Base-by-base conservation (phyloP, 208 protist species). In the Trypanosoma theileri region DNA sequence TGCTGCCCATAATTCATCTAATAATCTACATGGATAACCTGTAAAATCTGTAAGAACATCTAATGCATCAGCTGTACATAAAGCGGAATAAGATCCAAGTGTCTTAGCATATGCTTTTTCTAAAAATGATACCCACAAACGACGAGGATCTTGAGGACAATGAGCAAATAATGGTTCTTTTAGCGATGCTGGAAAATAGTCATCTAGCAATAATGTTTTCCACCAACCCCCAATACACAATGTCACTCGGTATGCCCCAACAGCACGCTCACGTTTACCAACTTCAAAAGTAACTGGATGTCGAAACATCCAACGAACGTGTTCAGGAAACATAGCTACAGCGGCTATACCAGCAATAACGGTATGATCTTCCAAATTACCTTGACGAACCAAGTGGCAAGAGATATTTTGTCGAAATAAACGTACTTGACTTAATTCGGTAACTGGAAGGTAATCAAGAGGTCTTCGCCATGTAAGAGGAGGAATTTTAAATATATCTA, bases 81-180 rank as follows among this genome's bases (percentile, higher is more conserved):
- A 86, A 26, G 84, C 76, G 61, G 79, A 73, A 67, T 95, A 93
- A 16, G 83, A 91, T 35, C 91, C 88, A 46, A 87, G 79, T 4
- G 74, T 66, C 77, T 96, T 96, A 12, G 89, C 89, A 77, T 96
- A 94, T 50, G 84, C 91, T 69, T 96, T 94, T 62, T 96, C 83
- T 26, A 91, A 42, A 31, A 90, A 78, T 9, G 80, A 88, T 3
- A 82, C 71, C 91, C 91, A 96, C 65, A 92, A 45, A 63, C 92
- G 79, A 58, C 84, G 76, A 14, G 81, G 82, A 58, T 88, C 75
- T 19, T 69, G 57, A 12, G 73, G 70, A 59, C 83, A 83, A 28
- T 79, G 74, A 11, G 77, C 79, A 60, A 85, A 89, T 68, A 60
- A 73, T 11, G 80, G 84, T 14, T 24, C 21, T 1, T 62, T 62